Base-by-base conservation (phyloP, 2,329 filamentous ascomycete genomes). In the Clonostachys chloroleuca region DNA sequence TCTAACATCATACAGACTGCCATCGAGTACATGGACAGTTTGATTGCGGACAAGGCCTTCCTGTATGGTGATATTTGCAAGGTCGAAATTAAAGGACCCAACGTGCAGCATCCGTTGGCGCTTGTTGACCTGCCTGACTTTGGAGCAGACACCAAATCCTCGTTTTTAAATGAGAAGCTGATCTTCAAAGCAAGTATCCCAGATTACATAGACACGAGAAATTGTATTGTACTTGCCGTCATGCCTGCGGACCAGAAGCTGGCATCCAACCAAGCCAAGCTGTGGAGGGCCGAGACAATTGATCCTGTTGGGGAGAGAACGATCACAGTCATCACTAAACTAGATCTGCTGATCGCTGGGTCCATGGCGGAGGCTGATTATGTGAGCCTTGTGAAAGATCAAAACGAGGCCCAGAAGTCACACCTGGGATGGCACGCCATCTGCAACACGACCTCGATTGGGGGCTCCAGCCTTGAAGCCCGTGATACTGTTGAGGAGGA, bases 201-300 rank as follows among this genome's bases (percentile, higher is more conserved):
- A 3, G 60, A 61, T 0, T 86, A 87, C 53, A 82, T 87, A 69
- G 55, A 56, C n/a, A 69, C 75, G 20, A 57, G 64, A 12, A 70
- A 79, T n/a, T 84, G 72, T 54, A 80, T 86, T 46, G 80, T 84
- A 2, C 62, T 85, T 0, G 75, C 78, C 0, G 68, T 82, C 1
- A 61, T 82, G 2, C 67, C 72, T 0, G 77, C 77, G 2, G 72
- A 67, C 34, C 64, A 66, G 14, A 70, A 81, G 41, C 68, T 73
- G 33, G 72, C 73, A 10, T 24, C 24, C 24, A 73, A 74, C 40
- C 81, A 86, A 47, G 61, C 62, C 6, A 70, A 85, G 5, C 59
- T 81, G 1, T 59, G 69, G 1, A 63, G 70, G 13, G 70, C 68
- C 4, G 62, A 66, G 16, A 54, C 63, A 14, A 56, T 73, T 33